phyloP scores from a whole-genome alignment of 495 filamentous ascomycete genomes.

The Eremomyces bilateralis region DNA sequence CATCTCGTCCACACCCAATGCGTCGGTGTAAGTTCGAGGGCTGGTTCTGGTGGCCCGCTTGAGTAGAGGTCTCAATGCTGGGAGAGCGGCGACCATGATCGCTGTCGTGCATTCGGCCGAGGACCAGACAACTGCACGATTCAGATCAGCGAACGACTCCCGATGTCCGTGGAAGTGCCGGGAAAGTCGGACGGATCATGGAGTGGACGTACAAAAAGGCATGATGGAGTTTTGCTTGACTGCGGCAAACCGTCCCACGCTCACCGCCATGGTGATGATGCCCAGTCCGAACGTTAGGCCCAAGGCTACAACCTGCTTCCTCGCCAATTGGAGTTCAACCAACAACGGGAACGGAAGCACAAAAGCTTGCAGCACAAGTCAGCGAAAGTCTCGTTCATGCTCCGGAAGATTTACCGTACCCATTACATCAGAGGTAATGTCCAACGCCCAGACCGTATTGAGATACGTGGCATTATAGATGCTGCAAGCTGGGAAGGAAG shows the following conservation, averaged over 20 bases:
- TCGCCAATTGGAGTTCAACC: background rate
- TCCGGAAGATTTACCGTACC: background rate
- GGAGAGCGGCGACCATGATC: background rate
- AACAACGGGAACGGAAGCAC: background rate
- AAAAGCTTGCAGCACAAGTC: background rate
- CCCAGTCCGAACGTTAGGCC: background rate
- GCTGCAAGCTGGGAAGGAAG: background rate
- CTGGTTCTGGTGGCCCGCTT: no score
- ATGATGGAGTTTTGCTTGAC: background rate
- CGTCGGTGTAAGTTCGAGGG: no score
- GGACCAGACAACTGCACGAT: background rate
- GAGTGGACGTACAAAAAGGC: background rate
- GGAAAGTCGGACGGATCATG: no score
- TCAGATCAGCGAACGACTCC: no score
- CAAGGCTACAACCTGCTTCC: background rate
- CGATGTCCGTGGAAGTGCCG: no score
- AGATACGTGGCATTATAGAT: background rate
- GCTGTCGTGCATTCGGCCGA: background rate
- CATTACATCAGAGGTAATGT: background rate
- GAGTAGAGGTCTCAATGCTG: background rate
- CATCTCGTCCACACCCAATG: no score
- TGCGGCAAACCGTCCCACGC: background rate
- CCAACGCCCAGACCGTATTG: background rate
- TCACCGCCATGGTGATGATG: background rate
- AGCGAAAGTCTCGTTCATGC: background rate